Evolutionary conservation across 2,329 filamentous ascomycete species (phyloP).

Genomic region (Atkinsonella texensis): DNA sequence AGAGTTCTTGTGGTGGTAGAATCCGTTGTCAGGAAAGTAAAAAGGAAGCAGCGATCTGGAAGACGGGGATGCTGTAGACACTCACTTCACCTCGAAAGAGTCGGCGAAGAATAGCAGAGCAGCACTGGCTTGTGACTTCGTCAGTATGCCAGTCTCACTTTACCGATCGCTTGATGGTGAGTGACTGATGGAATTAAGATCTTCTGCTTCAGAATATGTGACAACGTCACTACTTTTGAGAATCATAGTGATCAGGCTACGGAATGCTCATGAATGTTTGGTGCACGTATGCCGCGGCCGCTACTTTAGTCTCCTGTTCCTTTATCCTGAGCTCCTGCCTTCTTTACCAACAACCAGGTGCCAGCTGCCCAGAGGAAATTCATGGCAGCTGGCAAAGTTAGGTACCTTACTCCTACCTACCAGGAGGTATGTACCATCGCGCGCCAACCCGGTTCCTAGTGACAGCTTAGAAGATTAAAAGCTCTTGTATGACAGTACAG

Average conservation of each 20-base stretch:
- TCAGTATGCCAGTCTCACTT: not conserved
- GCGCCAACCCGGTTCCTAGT: too few species aligned
- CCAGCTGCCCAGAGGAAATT: not conserved
- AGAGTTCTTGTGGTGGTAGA: not conserved
- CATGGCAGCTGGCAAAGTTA: slow-evolving; percentile 5
- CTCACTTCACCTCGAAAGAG: not conserved
- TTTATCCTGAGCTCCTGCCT: not conserved
- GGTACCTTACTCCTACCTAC: not conserved
- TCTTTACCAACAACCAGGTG: not conserved
- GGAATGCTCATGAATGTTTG: not conserved
- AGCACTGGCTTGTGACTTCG: not conserved
- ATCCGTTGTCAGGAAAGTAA: not conserved
- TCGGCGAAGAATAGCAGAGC: not conserved
- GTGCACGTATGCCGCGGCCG: not conserved
- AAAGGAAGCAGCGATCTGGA: slow-evolving; percentile 5
- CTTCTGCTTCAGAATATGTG: not conserved
- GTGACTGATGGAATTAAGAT: not conserved
- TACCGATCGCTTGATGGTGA: not conserved
- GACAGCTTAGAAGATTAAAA: too few species aligned
- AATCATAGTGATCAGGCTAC: not conserved
- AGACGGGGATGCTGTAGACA: not conserved
- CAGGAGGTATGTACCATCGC: too few species aligned
- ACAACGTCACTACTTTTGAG: not conserved
- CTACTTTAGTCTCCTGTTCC: not conserved
- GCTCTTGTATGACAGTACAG: too few species aligned